Evolutionary conservation across 371 early-diverging fungal genomes (phyloP), one percentile per base, ranked within the genome.

Genomic region (Mucor irregularis): DNA sequence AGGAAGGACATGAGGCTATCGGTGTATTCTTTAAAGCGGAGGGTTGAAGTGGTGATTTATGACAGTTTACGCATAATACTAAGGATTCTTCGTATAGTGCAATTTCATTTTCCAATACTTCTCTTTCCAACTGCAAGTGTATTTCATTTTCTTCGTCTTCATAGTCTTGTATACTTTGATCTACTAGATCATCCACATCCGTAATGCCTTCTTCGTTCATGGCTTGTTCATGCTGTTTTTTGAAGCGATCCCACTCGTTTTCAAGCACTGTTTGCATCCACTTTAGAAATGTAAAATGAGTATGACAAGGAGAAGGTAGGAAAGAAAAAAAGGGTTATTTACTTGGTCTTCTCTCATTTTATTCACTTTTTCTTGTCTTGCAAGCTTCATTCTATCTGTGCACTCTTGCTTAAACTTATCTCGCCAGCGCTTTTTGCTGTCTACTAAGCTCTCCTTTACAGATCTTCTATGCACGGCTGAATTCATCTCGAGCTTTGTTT

Each of bases 131-230:
- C 24, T 22, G 4, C 4, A 24, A 16, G 24, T 50, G 49, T 0
- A 33, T 28, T 11, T 56, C 46, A 13, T 30, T 37, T 31, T 43
- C 40, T 28, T 56, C 34, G 13, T 62, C 51, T 14, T 44, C 17
- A 16, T 43, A 31, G 24, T 49, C 30, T 16, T 37, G 30, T 10
- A 64, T 9, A 24, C 60, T 59, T 19, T 59, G 48, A 28, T 59
- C 56, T 26, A 64, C 59, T n/a, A 61, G 31, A 2, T 30, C 33
- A 21, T 58, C 54, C 4, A 58, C 29, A 43, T 61, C 62, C 21
- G 13, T 9, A 11, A 60, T 50, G 0, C 66, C 66, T 54, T 66
- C 62, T 3, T 26, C 31, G 31, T 25, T 38, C 55, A 66, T 57
- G 3, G 55, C 37, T 19, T 50, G 19, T 37, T 66, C 58, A 50